Conservation (phyloP, 2,329 filamentous ascomycete species). For the Ceratocystis albifundus region DNA sequence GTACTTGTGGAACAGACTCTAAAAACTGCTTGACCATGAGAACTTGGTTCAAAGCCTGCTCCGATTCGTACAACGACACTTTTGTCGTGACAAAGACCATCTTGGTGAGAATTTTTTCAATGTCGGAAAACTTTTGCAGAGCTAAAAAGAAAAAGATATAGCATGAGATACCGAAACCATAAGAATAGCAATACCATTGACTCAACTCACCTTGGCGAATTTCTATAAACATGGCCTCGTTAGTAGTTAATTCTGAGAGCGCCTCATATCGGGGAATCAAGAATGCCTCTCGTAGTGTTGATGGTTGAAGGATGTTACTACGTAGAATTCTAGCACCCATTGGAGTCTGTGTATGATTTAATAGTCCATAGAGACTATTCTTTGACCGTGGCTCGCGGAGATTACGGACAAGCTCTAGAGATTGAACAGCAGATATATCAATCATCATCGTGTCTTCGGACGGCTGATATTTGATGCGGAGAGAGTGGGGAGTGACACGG, state of each 20-base stretch:
- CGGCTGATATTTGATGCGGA: constrained; percentile 76
- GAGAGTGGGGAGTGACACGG: constrained; percentile 63
- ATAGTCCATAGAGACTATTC: constrained; percentile 68
- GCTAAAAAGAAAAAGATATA: constrained; percentile 10
- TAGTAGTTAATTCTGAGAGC: constrained; percentile 66
- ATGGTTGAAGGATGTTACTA: constrained; percentile 79
- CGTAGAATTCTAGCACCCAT: constrained; percentile 80
- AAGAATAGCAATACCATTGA: constrained; percentile 11
- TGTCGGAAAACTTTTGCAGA: constrained; percentile 52
- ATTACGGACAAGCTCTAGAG: constrained; percentile 85
- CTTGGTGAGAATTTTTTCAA: constrained; percentile 52
- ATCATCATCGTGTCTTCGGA: constrained; percentile 94
- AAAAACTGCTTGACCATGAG: constrained; percentile 79
- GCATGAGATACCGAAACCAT: not conserved
- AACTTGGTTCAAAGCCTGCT: constrained; percentile 75
- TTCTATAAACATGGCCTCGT: constrained; percentile 74
- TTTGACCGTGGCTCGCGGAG: constrained; percentile 64
- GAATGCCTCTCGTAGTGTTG: constrained; percentile 54
- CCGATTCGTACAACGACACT: constrained; percentile 54
- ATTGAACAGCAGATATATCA: constrained; percentile 74
- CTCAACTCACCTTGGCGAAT: constrained; percentile 50
- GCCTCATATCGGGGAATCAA: constrained; percentile 68
- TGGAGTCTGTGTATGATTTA: constrained; percentile 75
- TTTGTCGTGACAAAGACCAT: constrained; percentile 65
- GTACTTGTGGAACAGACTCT: constrained; percentile 53